These are phyloP conservation scores for Moniliophthora roreri DNA, from an alignment of 1,284 basidiomycete genomes.

Conservation along the genomic window DNA sequence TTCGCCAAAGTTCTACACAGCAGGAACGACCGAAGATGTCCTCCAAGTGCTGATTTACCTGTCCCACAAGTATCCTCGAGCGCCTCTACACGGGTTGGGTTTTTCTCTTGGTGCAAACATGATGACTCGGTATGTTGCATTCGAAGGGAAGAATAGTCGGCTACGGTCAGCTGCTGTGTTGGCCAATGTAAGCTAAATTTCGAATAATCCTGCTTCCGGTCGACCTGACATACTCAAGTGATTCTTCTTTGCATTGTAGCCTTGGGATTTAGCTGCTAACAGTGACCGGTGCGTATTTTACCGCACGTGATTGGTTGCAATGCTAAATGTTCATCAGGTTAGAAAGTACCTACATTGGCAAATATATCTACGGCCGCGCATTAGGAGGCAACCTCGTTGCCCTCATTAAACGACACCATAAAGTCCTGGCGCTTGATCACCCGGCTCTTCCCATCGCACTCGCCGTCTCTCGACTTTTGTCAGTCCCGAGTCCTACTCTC, in stretches of 20 bases:
- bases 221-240: slow-evolving; percentile 9
- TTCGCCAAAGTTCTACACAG: slow-evolving; percentile 83
- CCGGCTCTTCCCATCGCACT: slow-evolving; percentile 52
- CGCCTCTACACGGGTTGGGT: slow-evolving; percentile 83
- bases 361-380: slow-evolving; percentile 76
- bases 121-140: slow-evolving; percentile 85
- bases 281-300: slow-evolving; percentile 46
- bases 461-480: slow-evolving; percentile 42
- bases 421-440: slow-evolving; percentile 43
- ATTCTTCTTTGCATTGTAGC: slow-evolving; percentile 42
- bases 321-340: slow-evolving; percentile 41
- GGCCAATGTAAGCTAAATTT: slow-evolving; percentile 63
- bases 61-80: slow-evolving; percentile 70
- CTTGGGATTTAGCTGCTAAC: slow-evolving; percentile 74
- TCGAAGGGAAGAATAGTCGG: slow-evolving; percentile 77
- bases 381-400: slow-evolving; percentile 80
- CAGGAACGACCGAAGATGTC: slow-evolving; percentile 82
- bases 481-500: slow-evolving; percentile 54
- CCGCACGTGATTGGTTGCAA: slow-evolving; percentile 12
- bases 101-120: slow-evolving; percentile 96
- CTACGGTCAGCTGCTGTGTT: slow-evolving; percentile 78
- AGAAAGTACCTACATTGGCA: slow-evolving; percentile 61
- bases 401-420: slow-evolving; percentile 61
- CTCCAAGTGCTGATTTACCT: slow-evolving; percentile 82
- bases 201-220: slow-evolving; percentile 6